Conservation (phyloP, 169 alveolate genomes). For the Plasmodium coatneyi region DNA sequence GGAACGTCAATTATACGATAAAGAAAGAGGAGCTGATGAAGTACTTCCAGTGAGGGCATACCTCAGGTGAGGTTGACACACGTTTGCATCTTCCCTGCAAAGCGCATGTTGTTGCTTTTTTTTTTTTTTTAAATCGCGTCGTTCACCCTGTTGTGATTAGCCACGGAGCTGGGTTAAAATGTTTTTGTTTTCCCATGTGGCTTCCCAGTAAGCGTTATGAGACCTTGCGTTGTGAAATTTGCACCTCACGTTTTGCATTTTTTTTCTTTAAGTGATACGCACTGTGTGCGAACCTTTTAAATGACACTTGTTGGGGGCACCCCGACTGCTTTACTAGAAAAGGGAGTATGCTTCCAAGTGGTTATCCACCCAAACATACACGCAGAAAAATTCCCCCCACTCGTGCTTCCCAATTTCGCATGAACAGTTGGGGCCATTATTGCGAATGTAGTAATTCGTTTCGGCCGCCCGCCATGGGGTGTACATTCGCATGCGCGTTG, state of each 20-base stretch:
- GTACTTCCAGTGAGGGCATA: conserved; percentile 12
- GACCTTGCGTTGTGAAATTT: not conserved
- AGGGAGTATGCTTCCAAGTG: not conserved
- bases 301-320: not conserved
- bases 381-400: not conserved
- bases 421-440: not conserved
- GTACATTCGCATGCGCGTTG: not conserved
- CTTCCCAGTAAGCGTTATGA: not conserved
- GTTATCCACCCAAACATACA: not conserved
- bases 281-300: not conserved
- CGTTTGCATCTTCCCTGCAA: not conserved
- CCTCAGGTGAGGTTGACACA: not conserved
- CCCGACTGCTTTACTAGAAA: not conserved
- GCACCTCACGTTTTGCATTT: not conserved
- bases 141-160: not conserved
- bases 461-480: not conserved
- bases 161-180: not conserved
- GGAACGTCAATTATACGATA: conserved; percentile 29
- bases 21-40: conserved; percentile 44
- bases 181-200: not conserved
- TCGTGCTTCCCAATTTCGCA: not conserved
- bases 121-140: not conserved
- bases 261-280: not conserved
- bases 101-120: not conserved
- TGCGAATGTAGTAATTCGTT: not conserved